A percentile compares a stretch with the other conserved stretches of the same genome.
Evolutionary conservation across 2,329 filamentous ascomycete species (phyloP).

Genomic region (Chrysosporium queenslandicum): DNA sequence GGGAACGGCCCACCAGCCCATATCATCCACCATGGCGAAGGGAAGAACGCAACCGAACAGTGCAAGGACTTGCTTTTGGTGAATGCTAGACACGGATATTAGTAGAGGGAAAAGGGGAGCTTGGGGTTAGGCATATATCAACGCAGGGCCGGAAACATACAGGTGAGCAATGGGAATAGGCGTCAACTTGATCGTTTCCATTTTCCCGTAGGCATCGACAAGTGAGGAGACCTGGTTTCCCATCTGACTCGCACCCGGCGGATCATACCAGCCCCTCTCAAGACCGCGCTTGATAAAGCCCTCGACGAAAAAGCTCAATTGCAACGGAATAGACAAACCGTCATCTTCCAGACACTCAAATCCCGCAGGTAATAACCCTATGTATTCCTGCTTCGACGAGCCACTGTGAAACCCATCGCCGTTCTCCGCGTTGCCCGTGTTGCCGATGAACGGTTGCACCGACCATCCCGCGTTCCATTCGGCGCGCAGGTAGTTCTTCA

Average conservation of each 20-base stretch:
- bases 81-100: constrained; percentile 38
- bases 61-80: constrained; percentile 54
- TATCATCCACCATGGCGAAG: constrained; percentile 54
- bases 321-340: constrained; percentile 50
- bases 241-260: constrained; percentile 49
- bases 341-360: constrained; percentile 48
- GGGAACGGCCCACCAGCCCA: constrained; percentile 53
- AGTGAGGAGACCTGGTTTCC: constrained; percentile 48
- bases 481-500: constrained; percentile 54
- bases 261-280: constrained; percentile 50
- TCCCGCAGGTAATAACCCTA: constrained; percentile 41
- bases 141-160: constrained; percentile 20
- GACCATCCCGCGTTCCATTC: constrained; percentile 44
- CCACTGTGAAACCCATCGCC: constrained; percentile 21
- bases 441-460: constrained; percentile 1
- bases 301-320: constrained; percentile 52
- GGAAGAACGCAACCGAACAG: constrained; percentile 52
- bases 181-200: constrained; percentile 57
- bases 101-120: not conserved
- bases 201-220: constrained; percentile 49
- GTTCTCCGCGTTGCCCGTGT: not conserved
- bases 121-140: too few relatives aligned
- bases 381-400: constrained; percentile 41
- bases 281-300: constrained; percentile 49
- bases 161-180: constrained; percentile 55